A percentile compares a stretch with the other conserved stretches of the same genome.
These are phyloP conservation scores for Pneumocystis oryctolagi DNA, from an alignment of 1,139 yeast species.

Conservation along the genomic window DNA sequence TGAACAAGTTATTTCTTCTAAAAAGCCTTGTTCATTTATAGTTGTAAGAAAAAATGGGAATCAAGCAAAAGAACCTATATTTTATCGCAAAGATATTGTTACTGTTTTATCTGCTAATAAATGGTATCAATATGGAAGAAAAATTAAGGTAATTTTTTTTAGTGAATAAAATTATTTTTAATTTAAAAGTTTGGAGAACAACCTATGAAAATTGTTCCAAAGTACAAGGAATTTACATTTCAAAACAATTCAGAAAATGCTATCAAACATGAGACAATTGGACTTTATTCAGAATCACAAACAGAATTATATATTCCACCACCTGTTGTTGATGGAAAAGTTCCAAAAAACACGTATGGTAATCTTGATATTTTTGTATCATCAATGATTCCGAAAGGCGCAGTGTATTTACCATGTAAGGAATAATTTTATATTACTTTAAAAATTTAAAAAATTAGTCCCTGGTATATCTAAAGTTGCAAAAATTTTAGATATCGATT, in stretches of 20 bases:
- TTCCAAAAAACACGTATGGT: conserved; percentile 65
- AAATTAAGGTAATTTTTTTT: conserved; percentile 31
- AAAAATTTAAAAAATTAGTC: not conserved
- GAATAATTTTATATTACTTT: conserved; percentile 8
- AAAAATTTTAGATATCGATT: conserved; percentile 51
- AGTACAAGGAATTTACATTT: conserved; percentile 15
- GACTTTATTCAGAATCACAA: conserved; percentile 63
- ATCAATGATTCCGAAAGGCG: conserved; percentile 74
- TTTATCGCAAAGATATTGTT: conserved; percentile 50
- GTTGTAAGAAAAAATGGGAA: conserved; percentile 22
- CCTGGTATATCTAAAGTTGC: conserved; percentile 39
- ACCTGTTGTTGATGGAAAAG: conserved; percentile 44
- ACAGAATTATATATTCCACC: conserved; percentile 60
- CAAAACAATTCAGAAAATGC: conserved; percentile 27
- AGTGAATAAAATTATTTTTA: not conserved
- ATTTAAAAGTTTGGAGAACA: conserved; percentile 37
- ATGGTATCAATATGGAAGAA: conserved; percentile 76
- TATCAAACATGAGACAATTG: conserved; percentile 34
- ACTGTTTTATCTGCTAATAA: conserved; percentile 56
- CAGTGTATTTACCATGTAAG: conserved; percentile 43
- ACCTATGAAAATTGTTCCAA: conserved; percentile 38
- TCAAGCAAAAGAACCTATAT: conserved; percentile 32
- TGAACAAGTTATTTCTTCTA: conserved; percentile 59
- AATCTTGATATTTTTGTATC: conserved; percentile 66
- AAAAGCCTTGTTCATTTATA: conserved; percentile 54